A percentile compares a stretch with the other conserved stretches of the same genome.
Conservation (phyloP, 352 stramenopile genomes). For the Pythium diclinum region DNA sequence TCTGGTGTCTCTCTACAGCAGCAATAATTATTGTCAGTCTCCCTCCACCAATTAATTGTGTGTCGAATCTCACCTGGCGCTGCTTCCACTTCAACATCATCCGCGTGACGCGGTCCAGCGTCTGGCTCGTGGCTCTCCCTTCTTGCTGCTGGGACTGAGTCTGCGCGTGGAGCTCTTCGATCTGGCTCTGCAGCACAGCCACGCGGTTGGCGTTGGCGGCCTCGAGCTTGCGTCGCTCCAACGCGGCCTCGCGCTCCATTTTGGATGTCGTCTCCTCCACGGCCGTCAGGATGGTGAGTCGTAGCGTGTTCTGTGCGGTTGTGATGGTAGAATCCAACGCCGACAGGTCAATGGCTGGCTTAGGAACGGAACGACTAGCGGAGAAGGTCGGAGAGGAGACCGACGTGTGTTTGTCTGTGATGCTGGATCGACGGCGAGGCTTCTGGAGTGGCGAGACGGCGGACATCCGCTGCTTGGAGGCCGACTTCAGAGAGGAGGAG, state of each 20-base stretch:
- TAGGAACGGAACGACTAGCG: neutral
- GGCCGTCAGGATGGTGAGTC: slow-evolving; percentile 32
- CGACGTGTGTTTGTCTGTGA: slow-evolving; percentile 6
- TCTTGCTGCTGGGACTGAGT: slow-evolving; percentile 11
- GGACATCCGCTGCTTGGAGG: neutral
- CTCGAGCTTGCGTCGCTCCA: slow-evolving; percentile 50
- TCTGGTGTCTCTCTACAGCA: slow-evolving; percentile 1
- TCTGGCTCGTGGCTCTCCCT: slow-evolving; percentile 10
- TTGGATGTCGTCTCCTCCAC: slow-evolving; percentile 10
- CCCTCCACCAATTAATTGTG: neutral
- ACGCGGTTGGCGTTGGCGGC: slow-evolving; percentile 43
- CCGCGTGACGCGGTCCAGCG: slow-evolving; percentile 9
- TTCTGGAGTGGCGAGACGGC: neutral
- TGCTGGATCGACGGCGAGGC: neutral
- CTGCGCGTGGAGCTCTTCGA: slow-evolving; percentile 40
- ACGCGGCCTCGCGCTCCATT: slow-evolving; percentile 15
- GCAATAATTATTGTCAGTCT: neutral
- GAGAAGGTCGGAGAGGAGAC: neutral
- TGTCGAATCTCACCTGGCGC: slow-evolving; percentile 6
- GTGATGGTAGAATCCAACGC: slow-evolving; percentile 33
- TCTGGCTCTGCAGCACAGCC: slow-evolving; percentile 41
- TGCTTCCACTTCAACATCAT: slow-evolving; percentile 19
- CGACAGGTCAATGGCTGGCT: slow-evolving; percentile 21
- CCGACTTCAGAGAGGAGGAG: neutral
- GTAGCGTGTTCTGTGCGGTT: slow-evolving; percentile 34